phyloP scores from a whole-genome alignment of 2,329 filamentous ascomycete genomes.

The Colletotrichum sp. region DNA sequence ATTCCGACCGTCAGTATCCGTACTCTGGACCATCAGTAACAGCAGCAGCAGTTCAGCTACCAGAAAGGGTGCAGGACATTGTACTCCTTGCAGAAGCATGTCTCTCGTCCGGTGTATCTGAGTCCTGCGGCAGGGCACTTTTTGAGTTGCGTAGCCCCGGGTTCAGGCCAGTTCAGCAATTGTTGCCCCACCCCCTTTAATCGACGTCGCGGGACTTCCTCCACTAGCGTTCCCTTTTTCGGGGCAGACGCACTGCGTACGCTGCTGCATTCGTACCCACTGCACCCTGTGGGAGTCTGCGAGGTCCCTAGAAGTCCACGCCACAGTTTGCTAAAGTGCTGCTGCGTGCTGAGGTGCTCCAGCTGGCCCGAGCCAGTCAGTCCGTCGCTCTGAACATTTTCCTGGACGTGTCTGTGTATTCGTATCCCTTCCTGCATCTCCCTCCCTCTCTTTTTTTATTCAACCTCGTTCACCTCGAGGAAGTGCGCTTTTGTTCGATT shows the following conservation, averaged over 20 bases:
- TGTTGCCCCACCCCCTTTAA: constrained; percentile 9
- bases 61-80: not conserved
- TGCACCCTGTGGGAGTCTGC: constrained; percentile 4
- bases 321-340: not conserved
- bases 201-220: constrained; percentile 1
- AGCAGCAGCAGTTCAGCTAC: not conserved
- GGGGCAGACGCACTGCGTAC: not conserved
- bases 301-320: not conserved
- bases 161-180: constrained; percentile 5
- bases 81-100: not conserved
- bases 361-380: not conserved
- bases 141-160: constrained; percentile 5
- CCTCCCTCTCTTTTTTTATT: constrained; percentile 17
- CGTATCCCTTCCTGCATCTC: not conserved
- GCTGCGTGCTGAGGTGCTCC: not conserved
- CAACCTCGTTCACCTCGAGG: constrained; percentile 14
- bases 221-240: constrained; percentile 10
- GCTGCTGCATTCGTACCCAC: constrained; percentile 15
- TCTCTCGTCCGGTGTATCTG: not conserved
- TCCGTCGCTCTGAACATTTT: constrained; percentile 5
- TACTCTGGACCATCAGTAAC: not conserved
- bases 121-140: not conserved
- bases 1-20: not conserved
- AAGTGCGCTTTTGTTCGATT: not conserved
- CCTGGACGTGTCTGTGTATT: constrained; percentile 6